Evolutionary conservation across 805 yeast species (phyloP).

Genomic region (Starmerella cellae): DNA sequence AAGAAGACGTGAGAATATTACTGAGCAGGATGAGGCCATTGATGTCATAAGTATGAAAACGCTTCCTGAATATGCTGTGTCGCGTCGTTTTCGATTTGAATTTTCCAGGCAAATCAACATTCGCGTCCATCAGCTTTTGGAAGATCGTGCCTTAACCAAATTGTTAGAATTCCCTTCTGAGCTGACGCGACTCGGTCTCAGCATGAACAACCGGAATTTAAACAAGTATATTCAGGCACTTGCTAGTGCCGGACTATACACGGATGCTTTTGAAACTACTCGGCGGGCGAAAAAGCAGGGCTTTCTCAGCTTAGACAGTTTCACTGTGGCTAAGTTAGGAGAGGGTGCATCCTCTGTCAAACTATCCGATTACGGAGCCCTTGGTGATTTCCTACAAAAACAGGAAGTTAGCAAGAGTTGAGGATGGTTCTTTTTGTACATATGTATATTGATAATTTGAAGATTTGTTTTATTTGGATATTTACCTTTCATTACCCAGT

Average conservation of each 20-base stretch:
- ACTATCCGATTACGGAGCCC: slow-evolving; percentile 1
- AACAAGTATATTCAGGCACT: slow-evolving; percentile 7
- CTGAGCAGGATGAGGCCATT: not conserved
- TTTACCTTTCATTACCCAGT: too few species aligned
- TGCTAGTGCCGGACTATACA: not conserved
- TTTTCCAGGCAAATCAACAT: slow-evolving; percentile 7
- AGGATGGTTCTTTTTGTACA: not conserved
- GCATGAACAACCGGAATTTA: slow-evolving; percentile 1
- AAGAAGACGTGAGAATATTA: too few species aligned
- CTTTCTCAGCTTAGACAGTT: not conserved
- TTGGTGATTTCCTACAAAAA: slow-evolving; percentile 1
- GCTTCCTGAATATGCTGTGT: slow-evolving; percentile 8
- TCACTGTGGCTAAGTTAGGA: not conserved
- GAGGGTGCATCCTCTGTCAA: not conserved
- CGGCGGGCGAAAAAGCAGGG: not conserved
- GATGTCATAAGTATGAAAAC: not conserved
- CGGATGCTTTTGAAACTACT: slow-evolving; percentile 5
- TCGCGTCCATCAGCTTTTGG: slow-evolving; percentile 8
- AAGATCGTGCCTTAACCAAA: not conserved
- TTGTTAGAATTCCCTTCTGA: slow-evolving; percentile 9
- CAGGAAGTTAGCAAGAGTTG: too few species aligned
- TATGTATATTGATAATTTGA: not conserved
- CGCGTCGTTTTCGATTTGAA: slow-evolving; percentile 13
- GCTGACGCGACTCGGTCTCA: slow-evolving; percentile 7
- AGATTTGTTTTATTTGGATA: too few species aligned